Conservation (phyloP, 192 early-diverging fungal genomes). For the Coemansia nantahalensis region DNA sequence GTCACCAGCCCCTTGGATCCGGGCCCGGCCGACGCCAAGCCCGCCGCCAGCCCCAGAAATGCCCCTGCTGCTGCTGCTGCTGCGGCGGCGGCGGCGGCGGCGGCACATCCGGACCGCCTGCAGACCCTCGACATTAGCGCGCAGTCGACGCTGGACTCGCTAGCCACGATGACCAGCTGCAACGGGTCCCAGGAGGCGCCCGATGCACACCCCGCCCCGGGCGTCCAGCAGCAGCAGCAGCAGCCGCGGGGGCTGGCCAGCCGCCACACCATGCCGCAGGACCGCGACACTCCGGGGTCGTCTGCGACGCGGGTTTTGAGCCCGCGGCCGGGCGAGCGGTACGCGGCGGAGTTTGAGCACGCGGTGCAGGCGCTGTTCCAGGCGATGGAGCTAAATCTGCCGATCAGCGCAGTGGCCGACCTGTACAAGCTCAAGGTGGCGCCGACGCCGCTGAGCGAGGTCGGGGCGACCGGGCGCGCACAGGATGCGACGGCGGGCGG, state of each 20-base stretch:
- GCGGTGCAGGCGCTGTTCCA: constrained; percentile 49
- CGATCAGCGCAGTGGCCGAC: constrained; percentile 38
- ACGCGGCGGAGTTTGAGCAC: constrained; percentile 36
- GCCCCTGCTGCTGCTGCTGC: not conserved
- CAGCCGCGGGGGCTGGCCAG: not conserved
- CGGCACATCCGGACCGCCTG: constrained; percentile 9
- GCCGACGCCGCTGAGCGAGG: constrained; percentile 24
- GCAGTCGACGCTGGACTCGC: constrained; percentile 22
- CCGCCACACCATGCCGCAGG: constrained; percentile 2
- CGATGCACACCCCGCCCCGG: not conserved
- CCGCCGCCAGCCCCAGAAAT: too few species aligned
- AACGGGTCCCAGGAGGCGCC: constrained; percentile 13
- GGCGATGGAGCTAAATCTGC: constrained; percentile 48
- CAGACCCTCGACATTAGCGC: constrained; percentile 13
- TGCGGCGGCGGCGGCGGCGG: constrained; percentile 3
- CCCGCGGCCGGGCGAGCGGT: constrained; percentile 23
- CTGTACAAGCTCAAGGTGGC: constrained; percentile 38
- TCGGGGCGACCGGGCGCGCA: constrained; percentile 24
- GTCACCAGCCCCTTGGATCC: too few species aligned
- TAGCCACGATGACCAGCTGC: constrained; percentile 27
- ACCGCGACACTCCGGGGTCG: constrained; percentile 5
- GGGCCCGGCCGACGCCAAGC: too few species aligned
- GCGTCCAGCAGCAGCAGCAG: not conserved
- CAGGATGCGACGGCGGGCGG: not conserved
- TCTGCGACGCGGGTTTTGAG: not conserved